phyloP scores from a whole-genome alignment of 2,329 filamentous ascomycete species.

The Fusarium pilosicola region DNA sequence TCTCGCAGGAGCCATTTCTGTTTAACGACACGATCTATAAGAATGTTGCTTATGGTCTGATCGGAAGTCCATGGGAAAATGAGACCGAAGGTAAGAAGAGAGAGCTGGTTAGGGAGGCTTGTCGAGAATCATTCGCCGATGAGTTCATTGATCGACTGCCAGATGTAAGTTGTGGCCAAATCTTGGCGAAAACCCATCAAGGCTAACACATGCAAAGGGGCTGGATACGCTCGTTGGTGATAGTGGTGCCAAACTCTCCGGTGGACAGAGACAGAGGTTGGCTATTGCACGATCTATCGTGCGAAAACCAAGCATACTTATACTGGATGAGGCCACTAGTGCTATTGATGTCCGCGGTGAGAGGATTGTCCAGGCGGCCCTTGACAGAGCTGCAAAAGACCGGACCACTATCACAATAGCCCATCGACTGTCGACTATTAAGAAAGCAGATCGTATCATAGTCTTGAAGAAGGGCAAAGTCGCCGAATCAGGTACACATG shows the following conservation, averaged over 20 bases:
- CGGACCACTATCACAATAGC: conserved; percentile 80
- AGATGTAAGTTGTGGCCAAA: conserved; percentile 49
- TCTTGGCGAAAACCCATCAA: background rate
- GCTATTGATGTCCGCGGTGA: conserved; percentile 67
- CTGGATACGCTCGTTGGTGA: conserved; percentile 82
- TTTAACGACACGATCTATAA: conserved; percentile 73
- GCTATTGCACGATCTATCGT: conserved; percentile 81
- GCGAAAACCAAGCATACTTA: conserved; percentile 74
- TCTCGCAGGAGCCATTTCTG: conserved; percentile 75
- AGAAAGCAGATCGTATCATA: conserved; percentile 80
- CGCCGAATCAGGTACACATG: conserved; percentile 79
- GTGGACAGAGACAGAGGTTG: conserved; percentile 87
- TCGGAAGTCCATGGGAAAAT: conserved; percentile 63
- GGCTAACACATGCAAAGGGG: conserved; percentile 54
- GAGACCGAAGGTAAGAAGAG: conserved; percentile 65
- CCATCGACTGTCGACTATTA: conserved; percentile 78
- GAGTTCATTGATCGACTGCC: conserved; percentile 75
- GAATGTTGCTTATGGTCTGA: conserved; percentile 70
- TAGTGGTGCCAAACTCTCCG: conserved; percentile 79
- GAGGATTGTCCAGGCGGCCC: conserved; percentile 70
- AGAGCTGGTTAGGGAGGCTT: conserved; percentile 70
- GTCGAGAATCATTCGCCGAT: conserved; percentile 73
- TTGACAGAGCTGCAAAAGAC: conserved; percentile 68
- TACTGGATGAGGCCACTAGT: conserved; percentile 82
- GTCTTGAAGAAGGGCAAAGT: conserved; percentile 78